Conservation (phyloP, 768 basidiomycete genomes). For the Termitomyces sp. region DNA sequence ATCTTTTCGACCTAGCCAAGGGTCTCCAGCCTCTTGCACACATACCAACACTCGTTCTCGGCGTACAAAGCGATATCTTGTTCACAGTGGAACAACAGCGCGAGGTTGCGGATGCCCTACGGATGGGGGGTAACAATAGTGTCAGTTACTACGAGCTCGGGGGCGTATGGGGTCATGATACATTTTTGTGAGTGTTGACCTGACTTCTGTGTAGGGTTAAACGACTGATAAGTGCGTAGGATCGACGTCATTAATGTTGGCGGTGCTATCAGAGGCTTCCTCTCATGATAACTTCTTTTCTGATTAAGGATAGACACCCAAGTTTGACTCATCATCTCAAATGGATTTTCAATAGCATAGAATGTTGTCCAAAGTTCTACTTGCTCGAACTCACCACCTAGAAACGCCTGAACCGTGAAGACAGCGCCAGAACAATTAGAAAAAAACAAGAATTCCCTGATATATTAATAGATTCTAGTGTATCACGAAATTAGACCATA, state of each 20-base stretch:
- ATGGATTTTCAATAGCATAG: background rate
- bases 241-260: slow-evolving; percentile 18
- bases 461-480: background rate
- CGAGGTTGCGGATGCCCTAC: slow-evolving; percentile 88
- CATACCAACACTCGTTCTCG: slow-evolving; percentile 83
- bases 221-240: slow-evolving; percentile 1
- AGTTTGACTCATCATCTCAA: background rate
- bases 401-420: background rate
- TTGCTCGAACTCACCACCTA: background rate
- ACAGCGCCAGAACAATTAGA: background rate
- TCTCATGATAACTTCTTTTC: slow-evolving; percentile 4
- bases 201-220: background rate
- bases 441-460: background rate
- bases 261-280: slow-evolving; percentile 15
- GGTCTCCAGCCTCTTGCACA: slow-evolving; percentile 73
- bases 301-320: background rate
- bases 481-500: background rate
- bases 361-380: background rate
- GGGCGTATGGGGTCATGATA: slow-evolving; percentile 99
- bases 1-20: slow-evolving; percentile 71
- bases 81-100: slow-evolving; percentile 98
- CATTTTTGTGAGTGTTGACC: slow-evolving; percentile 70
- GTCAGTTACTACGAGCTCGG: slow-evolving; percentile 98
- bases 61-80: slow-evolving; percentile 94
- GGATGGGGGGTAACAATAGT: slow-evolving; percentile 81